Evolutionary conservation across 2,329 filamentous ascomycete species (phyloP), one percentile per base, ranked within the genome.

Genomic region (Exophiala calicioides): DNA sequence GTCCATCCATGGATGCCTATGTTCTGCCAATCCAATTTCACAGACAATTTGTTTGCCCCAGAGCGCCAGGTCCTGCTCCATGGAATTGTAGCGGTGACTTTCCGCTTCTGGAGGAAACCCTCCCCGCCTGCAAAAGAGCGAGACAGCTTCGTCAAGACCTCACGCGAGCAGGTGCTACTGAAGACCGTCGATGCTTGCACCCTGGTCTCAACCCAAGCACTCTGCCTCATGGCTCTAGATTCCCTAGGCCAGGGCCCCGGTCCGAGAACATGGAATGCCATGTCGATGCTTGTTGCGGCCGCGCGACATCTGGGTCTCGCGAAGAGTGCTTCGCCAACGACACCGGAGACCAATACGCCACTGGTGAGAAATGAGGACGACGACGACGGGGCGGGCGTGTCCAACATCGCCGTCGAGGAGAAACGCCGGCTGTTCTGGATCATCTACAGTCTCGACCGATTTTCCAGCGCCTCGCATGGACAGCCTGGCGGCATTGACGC

Each of bases 341-440:
- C 43, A 7, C 43, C 43, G 4, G 43, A 46, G 33, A 46, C 43
- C 1, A 46, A 20, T 21, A 39, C 43, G 7, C 43, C 43, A 2
- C 34, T 46, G 4, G 43, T 46, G 12, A 46, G 43, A 13, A 46
- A 46, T 23, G 43, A 46, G 18, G 43, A 46, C 27, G 18, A 24
- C 34, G 43, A 46, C 10, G 34, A 46, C n/a, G 43, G 43, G 27
- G 18, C 18, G 4, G 43, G 18, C 8, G 16, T 19, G 12, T 46
- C 43, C 4, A 26, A 39, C 8, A 26, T 46, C 10, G 34, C 34
- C 2, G 27, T 46, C 5, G 43, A 46, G 43, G 43, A 38, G 26
- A 46, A 46, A 35, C 34, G 43, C 12, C 43, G 43, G 5, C 43
- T 46, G 1, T 46, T 46, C 43, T 46, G 43, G 43, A 33, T 19